Conservation (phyloP, 108 stramenopile genomes). For the Nitzschia putrida region DNA sequence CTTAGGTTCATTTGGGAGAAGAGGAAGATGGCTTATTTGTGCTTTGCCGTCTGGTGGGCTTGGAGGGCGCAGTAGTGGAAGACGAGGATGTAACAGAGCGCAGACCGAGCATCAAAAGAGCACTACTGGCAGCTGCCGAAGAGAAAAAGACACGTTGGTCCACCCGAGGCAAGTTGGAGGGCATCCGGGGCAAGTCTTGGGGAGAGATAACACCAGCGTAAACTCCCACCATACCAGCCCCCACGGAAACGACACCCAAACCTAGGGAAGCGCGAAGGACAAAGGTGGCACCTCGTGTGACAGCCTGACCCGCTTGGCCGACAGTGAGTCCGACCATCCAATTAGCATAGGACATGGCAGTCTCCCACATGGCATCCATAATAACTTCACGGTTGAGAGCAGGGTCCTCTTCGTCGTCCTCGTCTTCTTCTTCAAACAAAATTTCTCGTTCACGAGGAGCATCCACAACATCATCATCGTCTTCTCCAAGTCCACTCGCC, state of each 20-base stretch:
- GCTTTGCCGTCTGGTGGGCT: background rate
- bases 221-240: conserved; percentile 15
- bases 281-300: conserved; percentile 1
- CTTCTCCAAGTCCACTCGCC: conserved; percentile 19
- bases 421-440: conserved; percentile 17
- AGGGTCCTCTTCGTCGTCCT: conserved; percentile 9
- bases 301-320: no score
- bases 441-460: conserved; percentile 16
- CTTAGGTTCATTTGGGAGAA: no score
- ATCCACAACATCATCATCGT: conserved; percentile 12
- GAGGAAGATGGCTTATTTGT: background rate
- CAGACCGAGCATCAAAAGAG: conserved; percentile 10
- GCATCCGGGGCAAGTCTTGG: background rate
- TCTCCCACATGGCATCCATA: background rate
- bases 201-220: conserved; percentile 1
- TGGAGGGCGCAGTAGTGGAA: background rate
- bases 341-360: background rate
- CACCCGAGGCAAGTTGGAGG: background rate
- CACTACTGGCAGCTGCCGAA: conserved; percentile 16
- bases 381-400: conserved; percentile 1
- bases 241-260: conserved; percentile 4
- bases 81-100: background rate
- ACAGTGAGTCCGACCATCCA: background rate
- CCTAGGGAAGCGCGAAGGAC: conserved; percentile 13
- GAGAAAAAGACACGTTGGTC: background rate